Evolutionary conservation across 352 stramenopile species (phyloP).

Genomic region (Globisporangium recalcitrans): DNA sequence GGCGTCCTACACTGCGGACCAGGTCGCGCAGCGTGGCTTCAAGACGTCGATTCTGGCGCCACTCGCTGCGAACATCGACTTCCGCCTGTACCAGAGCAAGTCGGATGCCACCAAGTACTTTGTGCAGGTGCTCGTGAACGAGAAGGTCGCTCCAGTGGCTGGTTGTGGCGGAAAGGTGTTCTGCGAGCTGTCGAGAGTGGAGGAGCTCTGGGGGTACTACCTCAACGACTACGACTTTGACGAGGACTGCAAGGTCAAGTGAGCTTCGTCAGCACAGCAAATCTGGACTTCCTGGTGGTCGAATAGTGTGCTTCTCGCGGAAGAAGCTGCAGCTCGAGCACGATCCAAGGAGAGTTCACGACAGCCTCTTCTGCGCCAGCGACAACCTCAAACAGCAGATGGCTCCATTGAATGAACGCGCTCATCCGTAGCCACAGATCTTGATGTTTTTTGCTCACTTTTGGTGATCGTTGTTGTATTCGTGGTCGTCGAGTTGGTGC

Average conservation of each 20-base stretch:
- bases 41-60: conserved; percentile 35
- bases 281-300: too few relatives aligned
- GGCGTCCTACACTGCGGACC: conserved; percentile 21
- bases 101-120: conserved; percentile 6
- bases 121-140: conserved; percentile 35
- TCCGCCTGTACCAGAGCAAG: conserved; percentile 34
- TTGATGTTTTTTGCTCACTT: too few relatives aligned
- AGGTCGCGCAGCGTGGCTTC: conserved; percentile 32
- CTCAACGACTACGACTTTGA: conserved; percentile 18
- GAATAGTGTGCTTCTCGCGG: too few relatives aligned
- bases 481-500: too few relatives aligned
- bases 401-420: too few relatives aligned
- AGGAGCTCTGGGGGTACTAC: conserved; percentile 25
- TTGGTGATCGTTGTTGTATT: too few relatives aligned
- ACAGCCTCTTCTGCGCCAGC: too few relatives aligned
- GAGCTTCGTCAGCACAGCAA: too few relatives aligned
- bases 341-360: too few relatives aligned
- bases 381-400: too few relatives aligned
- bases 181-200: conserved; percentile 21
- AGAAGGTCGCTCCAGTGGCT: conserved; percentile 23
- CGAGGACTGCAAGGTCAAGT: conserved; percentile 10
- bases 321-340: too few relatives aligned
- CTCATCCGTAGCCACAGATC: too few relatives aligned
- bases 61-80: conserved; percentile 47
- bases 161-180: conserved; percentile 20